phyloP scores from a whole-genome alignment of 495 filamentous ascomycete species.

The Neurospora tetrasperma region DNA sequence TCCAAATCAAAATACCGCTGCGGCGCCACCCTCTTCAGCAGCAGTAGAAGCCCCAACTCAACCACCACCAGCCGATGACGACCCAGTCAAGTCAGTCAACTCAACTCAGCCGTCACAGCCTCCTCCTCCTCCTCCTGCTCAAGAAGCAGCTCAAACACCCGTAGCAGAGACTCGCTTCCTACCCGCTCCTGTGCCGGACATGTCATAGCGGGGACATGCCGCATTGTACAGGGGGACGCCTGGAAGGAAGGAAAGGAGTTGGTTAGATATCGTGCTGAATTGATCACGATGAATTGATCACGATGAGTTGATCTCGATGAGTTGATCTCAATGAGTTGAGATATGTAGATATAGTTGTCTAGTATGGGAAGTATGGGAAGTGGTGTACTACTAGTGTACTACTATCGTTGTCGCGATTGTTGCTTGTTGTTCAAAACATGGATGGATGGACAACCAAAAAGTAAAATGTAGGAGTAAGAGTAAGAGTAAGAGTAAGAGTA shows the following conservation, averaged over 20 bases:
- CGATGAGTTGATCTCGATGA: too few species aligned
- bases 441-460: too few species aligned
- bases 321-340: too few species aligned
- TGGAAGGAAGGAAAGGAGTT: neutral
- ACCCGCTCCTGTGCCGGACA: neutral
- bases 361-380: neutral
- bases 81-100: too few species aligned
- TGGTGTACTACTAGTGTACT: neutral
- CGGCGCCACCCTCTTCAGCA: neutral
- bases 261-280: neutral
- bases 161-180: neutral
- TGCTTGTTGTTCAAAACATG: too few species aligned
- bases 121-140: neutral
- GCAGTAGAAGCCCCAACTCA: neutral
- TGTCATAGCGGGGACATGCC: neutral
- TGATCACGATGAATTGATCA: neutral
- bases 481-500: too few species aligned
- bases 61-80: neutral
- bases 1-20: neutral
- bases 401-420: too few species aligned
- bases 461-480: too few species aligned
- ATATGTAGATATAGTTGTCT: neutral
- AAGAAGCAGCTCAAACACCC: neutral
- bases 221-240: neutral
- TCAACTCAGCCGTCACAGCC: neutral